Evolutionary conservation across 352 stramenopile genomes (phyloP), one percentile per base, ranked within the genome.

Genomic region (Globisporangium uncinulatum): DNA sequence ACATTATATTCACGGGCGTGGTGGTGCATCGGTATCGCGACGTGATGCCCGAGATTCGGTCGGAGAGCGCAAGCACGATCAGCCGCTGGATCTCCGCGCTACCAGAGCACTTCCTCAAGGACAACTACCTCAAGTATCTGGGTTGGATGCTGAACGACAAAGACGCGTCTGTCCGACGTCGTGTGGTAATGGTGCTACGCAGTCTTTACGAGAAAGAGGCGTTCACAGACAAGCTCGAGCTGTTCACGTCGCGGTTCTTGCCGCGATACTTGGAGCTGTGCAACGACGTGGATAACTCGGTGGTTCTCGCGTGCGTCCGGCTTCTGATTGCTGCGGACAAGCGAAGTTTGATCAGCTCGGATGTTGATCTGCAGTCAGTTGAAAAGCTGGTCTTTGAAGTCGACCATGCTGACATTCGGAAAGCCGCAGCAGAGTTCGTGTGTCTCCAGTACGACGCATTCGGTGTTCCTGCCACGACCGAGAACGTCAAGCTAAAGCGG

Each of bases 51-150:
- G 77, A 96, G 50, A 89, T 98, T 63, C 91, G 95, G 20, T 63
- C 76, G 8, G 74, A 84, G 31, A 97, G 75, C 45, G 73, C 97
- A 6, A 61, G 87, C 19, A 76, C 83, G 9, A 76, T 98, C 9
- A 83, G 82, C 0, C 65, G 83, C 43, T 97, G 95, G 83, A 92
- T 89, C 34, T 70, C 83, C 11, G 73, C 85, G 14, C 58, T 97
- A 19, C 91, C 94, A 0, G 86, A 96, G 37, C 72, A 97, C 0
- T 98, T 97, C 54, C 66, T 98, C 36, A 92, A 92, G 49, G 87
- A 97, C 61, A 97, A 94, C 58, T 97, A 95, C 59, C 66, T 98
- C 52, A 98, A 98, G 67, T 98, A 98, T 67, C 82, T 98, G 52
- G 95, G 92, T 6, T 98, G 95, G 95, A 88, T 98, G 61, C 59